Conservation (phyloP, 2,329 filamentous ascomycete species). For the Geosmithia putterillii region DNA sequence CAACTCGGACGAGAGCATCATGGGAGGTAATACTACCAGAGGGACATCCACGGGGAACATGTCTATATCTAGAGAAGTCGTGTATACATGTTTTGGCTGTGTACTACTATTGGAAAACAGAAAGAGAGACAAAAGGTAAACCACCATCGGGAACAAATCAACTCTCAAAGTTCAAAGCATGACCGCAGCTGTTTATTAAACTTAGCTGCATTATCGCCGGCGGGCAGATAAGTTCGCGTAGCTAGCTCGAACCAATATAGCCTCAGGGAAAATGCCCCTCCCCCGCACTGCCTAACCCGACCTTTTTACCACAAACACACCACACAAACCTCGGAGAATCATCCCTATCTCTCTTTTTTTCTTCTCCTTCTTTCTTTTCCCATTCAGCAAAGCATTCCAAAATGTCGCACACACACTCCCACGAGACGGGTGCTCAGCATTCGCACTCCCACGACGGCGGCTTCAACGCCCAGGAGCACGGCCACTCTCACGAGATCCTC, state of each 20-base stretch:
- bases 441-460: slow-evolving; percentile 48
- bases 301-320: background rate
- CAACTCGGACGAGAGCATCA: no score
- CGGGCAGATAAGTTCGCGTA: background rate
- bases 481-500: slow-evolving; percentile 91
- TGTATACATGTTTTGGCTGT: no score
- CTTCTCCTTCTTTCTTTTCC: background rate
- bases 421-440: slow-evolving; percentile 32
- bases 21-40: no score
- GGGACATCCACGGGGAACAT: no score
- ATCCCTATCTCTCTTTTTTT: background rate
- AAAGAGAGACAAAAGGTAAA: no score
- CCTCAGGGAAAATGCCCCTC: background rate
- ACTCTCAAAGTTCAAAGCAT: no score
- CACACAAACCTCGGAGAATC: background rate
- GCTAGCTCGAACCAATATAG: background rate
- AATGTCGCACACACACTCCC: slow-evolving; percentile 34
- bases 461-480: slow-evolving; percentile 57
- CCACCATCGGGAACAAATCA: no score
- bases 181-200: no score
- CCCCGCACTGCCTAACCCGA: background rate
- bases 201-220: no score
- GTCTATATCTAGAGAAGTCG: no score
- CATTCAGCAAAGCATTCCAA: background rate
- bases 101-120: no score